phyloP scores from a whole-genome alignment of 1,284 basidiomycete species.

The Sporisorium reilianum region DNA sequence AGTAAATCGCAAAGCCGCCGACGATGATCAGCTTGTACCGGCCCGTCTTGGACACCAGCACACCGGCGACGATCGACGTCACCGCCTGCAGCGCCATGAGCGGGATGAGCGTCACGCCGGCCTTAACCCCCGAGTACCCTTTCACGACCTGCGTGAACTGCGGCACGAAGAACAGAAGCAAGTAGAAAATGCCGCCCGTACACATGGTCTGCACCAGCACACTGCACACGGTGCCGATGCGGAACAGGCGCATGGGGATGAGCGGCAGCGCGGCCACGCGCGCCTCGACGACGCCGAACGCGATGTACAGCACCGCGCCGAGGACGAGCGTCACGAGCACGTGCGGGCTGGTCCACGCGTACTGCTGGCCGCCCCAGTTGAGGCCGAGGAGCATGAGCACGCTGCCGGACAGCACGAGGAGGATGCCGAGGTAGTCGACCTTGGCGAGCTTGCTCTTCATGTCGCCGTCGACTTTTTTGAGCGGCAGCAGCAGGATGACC shows the following conservation, averaged over 20 bases:
- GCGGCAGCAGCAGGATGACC: constrained; percentile 45
- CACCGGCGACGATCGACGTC: constrained; percentile 72
- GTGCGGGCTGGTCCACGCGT: constrained; percentile 68
- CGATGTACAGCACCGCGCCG: constrained; percentile 73
- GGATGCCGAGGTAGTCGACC: constrained; percentile 45
- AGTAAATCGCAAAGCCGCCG: constrained; percentile 74
- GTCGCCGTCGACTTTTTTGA: constrained; percentile 51
- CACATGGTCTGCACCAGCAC: constrained; percentile 73
- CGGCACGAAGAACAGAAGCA: constrained; percentile 74
- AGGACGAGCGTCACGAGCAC: constrained; percentile 74
- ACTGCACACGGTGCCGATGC: constrained; percentile 77
- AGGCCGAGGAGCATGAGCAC: constrained; percentile 73
- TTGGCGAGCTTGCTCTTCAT: constrained; percentile 41
- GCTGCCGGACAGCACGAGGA: constrained; percentile 39
- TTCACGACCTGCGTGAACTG: constrained; percentile 81
- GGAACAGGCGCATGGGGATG: constrained; percentile 75
- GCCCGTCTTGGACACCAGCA: constrained; percentile 77
- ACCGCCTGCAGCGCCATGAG: constrained; percentile 75
- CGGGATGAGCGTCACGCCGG: constrained; percentile 77
- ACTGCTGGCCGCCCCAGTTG: constrained; percentile 74
- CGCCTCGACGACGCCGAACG: constrained; percentile 81
- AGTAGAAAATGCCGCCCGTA: constrained; percentile 62
- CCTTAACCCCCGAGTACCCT: constrained; percentile 76
- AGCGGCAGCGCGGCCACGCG: constrained; percentile 76
- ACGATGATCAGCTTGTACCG: constrained; percentile 77